Base-by-base conservation (phyloP, 768 basidiomycete genomes). In the Trametes punicea region DNA sequence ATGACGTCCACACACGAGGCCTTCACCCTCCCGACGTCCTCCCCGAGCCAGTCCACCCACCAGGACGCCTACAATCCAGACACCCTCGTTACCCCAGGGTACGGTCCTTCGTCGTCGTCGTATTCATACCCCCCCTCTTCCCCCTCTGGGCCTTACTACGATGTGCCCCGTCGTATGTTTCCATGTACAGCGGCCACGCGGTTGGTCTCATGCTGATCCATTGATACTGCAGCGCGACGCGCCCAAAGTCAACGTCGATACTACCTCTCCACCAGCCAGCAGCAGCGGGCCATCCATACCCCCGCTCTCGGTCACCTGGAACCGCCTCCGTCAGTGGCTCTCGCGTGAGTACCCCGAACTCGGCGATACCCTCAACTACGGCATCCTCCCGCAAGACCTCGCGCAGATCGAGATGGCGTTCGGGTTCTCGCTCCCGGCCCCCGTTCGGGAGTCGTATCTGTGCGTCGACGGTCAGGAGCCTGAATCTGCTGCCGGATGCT, bases 351-450 rank as follows among this genome's bases (percentile, higher is more conserved):
- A 96, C 73, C 93, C 94, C 41, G 95, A 98, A 67, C 81, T 98
- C 18, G 90, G 89, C 26, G 95, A 98, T 70, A 97, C 95, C 8
- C 87, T 98, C 62, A 96, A 96, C 71, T 91, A 89, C 65, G 92
- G 93, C 59, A 89, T 93, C 60, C 79, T 87, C 51, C 87, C 87
- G 9, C 80, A 81, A 61, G 87, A 93, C 68, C 81, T 97, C 57
- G 80, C 87, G 34, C 79, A 87, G 31, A 80, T 95, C 65, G 93
- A 97, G 72, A 77, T 86, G 69, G 83, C 92, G 61, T 84, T 96
- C 60, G 93, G 94, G 27, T 83, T 90, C 62, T 73, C 84, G 7
- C 81, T 99, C 20, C 97, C 97, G 3, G 77, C 81, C 29, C 84
- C 87, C 30, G 82, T 99, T n/a, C 83, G 93, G 21, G 97, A 99